phyloP scores from a whole-genome alignment of 75 land plant species.

The Pinus albicaulis region DNA sequence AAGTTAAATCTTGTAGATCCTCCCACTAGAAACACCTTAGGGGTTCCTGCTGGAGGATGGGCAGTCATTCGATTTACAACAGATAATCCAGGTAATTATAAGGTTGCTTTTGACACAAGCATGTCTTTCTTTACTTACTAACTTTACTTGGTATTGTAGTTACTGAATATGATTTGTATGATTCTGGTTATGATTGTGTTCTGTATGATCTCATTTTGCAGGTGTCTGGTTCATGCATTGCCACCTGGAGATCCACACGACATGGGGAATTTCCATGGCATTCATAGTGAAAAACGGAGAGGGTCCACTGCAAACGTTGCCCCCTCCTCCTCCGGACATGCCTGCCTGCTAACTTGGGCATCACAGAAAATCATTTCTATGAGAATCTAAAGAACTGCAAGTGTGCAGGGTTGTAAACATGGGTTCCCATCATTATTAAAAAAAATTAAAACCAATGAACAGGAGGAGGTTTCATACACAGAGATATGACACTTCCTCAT shows the following conservation, averaged over 20 bases:
- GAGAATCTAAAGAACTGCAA: too few relatives aligned
- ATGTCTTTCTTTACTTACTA: too few relatives aligned
- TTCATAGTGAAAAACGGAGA: conserved; percentile 29
- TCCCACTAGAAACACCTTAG: conserved; percentile 28
- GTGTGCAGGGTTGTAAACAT: too few relatives aligned
- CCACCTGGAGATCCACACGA: conserved; percentile 19
- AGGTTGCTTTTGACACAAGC: too few relatives aligned
- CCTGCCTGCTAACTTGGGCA: conserved; percentile 11
- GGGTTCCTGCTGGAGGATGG: conserved; percentile 39
- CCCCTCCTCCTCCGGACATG: conserved; percentile 24
- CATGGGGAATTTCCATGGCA: conserved; percentile 25
- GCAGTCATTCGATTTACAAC: conserved; percentile 32
- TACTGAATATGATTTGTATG: too few relatives aligned
- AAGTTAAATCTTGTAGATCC: conserved; percentile 33
- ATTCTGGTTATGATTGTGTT: not conserved
- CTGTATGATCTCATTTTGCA: not conserved
- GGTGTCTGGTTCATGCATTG: conserved; percentile 39
- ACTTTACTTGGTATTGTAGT: too few relatives aligned
- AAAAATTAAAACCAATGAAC: too few relatives aligned
- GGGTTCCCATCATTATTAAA: too few relatives aligned
- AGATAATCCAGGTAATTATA: conserved; percentile 38
- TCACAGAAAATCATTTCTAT: too few relatives aligned
- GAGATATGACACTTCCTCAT: too few relatives aligned
- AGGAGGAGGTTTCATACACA: too few relatives aligned
- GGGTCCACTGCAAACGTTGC: conserved; percentile 9